Conservation (phyloP, 75 land plant species). For the Larix kaempferi region DNA sequence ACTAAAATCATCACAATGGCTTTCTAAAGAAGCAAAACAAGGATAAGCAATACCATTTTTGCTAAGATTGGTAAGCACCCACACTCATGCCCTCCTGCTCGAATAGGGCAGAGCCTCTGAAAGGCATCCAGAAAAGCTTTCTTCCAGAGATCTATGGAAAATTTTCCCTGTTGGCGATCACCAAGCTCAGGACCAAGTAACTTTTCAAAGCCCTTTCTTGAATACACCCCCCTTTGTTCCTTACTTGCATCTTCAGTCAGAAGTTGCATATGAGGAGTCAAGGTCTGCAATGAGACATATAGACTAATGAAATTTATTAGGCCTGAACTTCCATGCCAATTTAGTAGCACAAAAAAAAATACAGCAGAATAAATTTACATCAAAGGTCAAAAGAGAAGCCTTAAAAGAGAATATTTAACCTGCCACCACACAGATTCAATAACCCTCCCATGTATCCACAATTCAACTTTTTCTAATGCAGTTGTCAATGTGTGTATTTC, state of each 20-base stretch:
- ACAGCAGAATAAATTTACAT: neutral
- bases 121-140: conserved; percentile 81
- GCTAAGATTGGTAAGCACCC: conserved; percentile 85
- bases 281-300: conserved; percentile 44
- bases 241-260: conserved; percentile 18
- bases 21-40: neutral
- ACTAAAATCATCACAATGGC: neutral
- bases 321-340: too few relatives aligned
- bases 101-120: conserved; percentile 82
- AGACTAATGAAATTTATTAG: neutral
- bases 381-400: neutral
- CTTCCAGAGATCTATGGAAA: conserved; percentile 84
- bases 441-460: conserved; percentile 81
- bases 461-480: conserved; percentile 72
- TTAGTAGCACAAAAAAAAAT: neutral
- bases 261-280: conserved; percentile 88
- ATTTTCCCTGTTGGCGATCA: conserved; percentile 68
- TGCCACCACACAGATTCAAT: conserved; percentile 99
- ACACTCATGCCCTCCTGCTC: conserved; percentile 85
- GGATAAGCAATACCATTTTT: conserved; percentile 52
- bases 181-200: conserved; percentile 56
- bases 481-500: conserved; percentile 62
- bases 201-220: conserved; percentile 19
- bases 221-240: conserved; percentile 1
- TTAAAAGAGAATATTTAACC: conserved; percentile 35